Evolutionary conservation across 768 basidiomycete species (phyloP).

Genomic region (Clitopilus hobsonii): DNA sequence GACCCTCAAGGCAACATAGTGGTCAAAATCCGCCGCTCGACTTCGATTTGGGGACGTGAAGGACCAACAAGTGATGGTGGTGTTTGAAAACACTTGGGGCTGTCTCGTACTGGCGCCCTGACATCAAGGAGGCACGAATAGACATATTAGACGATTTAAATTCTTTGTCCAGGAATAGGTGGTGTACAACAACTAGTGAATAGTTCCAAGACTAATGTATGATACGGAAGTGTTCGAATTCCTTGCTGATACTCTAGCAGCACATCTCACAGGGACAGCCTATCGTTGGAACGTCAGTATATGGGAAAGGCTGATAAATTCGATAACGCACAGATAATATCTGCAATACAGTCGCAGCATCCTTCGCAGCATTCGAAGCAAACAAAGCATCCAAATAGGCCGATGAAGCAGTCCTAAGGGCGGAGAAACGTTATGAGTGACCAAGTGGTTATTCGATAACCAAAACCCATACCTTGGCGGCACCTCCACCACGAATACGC

Average conservation of each 20-base stretch:
- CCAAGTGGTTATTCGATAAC: too few species aligned
- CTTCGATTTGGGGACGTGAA: too few species aligned
- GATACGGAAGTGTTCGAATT: background rate
- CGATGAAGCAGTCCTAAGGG: conserved; percentile 53
- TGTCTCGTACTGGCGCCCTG: too few species aligned
- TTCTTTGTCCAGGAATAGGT: background rate
- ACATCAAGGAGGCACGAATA: background rate
- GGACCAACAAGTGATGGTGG: too few species aligned
- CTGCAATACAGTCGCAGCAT: conserved; percentile 47
- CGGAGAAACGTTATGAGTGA: too few species aligned
- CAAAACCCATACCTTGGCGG: too few species aligned
- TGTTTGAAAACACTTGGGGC: too few species aligned
- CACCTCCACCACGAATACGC: background rate
- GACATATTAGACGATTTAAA: background rate
- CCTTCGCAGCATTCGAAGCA: conserved; percentile 46
- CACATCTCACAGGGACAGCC: conserved; percentile 59
- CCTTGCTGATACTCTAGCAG: conserved; percentile 24
- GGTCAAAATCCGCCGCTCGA: background rate
- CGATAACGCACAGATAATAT: conserved; percentile 41
- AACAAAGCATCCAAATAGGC: conserved; percentile 39
- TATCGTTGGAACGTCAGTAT: conserved; percentile 12
- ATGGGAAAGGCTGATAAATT: background rate
- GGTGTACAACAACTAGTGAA: background rate
- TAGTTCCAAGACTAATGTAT: background rate
- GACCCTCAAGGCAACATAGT: background rate